Evolutionary conservation across 352 stramenopile species (phyloP).

Genomic region (Phytophthora constricta): DNA sequence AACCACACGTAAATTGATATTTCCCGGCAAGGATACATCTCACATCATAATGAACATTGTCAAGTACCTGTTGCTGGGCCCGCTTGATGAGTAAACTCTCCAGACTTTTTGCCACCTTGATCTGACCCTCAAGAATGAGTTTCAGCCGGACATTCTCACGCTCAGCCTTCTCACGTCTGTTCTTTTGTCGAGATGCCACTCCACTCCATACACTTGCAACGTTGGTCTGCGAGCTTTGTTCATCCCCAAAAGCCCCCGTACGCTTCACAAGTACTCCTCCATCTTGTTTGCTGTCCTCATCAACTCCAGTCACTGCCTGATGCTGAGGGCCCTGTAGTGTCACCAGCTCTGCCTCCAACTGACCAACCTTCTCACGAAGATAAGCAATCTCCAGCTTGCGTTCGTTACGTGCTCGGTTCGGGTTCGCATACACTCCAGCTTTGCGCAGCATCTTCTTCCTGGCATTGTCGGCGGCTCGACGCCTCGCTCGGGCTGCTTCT

Average conservation of each 20-base stretch:
- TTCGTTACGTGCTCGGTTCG: constrained; percentile 38
- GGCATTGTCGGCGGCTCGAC: constrained; percentile 22
- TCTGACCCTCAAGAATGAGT: constrained; percentile 41
- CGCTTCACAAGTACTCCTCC: not conserved
- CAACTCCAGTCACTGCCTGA: not conserved
- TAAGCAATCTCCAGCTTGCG: constrained; percentile 45
- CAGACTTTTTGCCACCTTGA: constrained; percentile 38
- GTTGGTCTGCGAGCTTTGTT: constrained; percentile 5
- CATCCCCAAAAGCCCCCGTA: no score
- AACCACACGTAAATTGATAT: not conserved
- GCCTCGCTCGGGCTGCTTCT: constrained; percentile 19
- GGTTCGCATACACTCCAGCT: constrained; percentile 22
- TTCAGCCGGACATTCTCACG: constrained; percentile 29
- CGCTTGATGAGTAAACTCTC: constrained; percentile 33
- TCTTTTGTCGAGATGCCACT: constrained; percentile 23
- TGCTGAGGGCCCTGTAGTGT: constrained; percentile 12
- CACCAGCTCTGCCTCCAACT: constrained; percentile 16
- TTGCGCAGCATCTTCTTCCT: constrained; percentile 26
- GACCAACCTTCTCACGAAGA: constrained; percentile 20
- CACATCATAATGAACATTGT: not conserved
- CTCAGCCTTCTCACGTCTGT: constrained; percentile 22
- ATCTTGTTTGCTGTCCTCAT: not conserved
- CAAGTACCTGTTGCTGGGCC: not conserved
- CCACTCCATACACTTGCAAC: constrained; percentile 28
- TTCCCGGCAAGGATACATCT: not conserved